Evolutionary conservation across 257 asterid species (phyloP), one percentile per base, ranked within the genome.

Genomic region (Knoxia roxburghii): DNA sequence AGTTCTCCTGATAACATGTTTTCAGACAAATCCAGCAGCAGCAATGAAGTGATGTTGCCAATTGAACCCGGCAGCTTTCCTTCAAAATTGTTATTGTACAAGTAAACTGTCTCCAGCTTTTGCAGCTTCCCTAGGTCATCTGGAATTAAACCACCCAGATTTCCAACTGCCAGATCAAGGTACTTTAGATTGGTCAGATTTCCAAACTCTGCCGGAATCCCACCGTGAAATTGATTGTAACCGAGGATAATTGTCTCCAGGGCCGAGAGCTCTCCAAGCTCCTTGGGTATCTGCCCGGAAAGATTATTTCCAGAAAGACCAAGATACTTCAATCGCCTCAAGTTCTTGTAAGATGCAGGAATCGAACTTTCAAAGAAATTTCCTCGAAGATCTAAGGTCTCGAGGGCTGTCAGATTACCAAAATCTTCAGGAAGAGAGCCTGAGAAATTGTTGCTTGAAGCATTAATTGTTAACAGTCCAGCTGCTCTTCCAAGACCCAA

Each of bases 291-390:
- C 51, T 35, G 40, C 14, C 89, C 91, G 0, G 84, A 77, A 26
- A 87, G 83, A 69, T 83, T 87, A 57, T 87, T 87, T 39, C 95
- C 95, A 0, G 97, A 89, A 27, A 89, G 88, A 39, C 97, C 97
- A 55, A 89, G 89, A 76, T 79, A 89, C 81, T 68, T 87, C 76
- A 89, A 27, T 14, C 68, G 79, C 52, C 46, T 65, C 80, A 89
- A 64, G 48, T 67, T 84, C 84, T 29, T 76, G 79, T 79, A 89
- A 46, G 68, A 73, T 48, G 30, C 75, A 0, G 97, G 95, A 72
- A 89, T 84, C 1, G 88, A 74, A 10, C 89, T 95, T 67, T 82
- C 79, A 13, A 89, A 87, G 73, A 81, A 89, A 68, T 89, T 89
- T 59, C 97, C 97, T 32, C 95, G 67, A n/a, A 89, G 79, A 78